Base-by-base conservation (phyloP, 106 monocot genomes). In the Agapanthus africanus region DNA sequence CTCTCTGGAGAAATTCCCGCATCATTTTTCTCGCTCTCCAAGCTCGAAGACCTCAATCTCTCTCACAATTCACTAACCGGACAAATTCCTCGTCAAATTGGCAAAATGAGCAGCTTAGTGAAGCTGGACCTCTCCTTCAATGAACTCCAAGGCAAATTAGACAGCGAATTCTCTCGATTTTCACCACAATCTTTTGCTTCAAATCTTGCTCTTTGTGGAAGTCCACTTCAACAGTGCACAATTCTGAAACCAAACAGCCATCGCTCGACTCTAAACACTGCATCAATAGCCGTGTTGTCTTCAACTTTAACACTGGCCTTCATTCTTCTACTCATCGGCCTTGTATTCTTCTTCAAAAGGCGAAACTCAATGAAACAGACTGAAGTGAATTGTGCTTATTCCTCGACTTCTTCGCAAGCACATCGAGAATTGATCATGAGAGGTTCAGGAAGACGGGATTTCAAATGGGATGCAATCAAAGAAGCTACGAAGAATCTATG, bases 111-210 rank as follows among this genome's bases (percentile, higher is more conserved):
- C 9, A 93, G 92, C 78, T 72, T 92, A 37, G 84, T 85, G 37
- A 73, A 39, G 66, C 84, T 99, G 11, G 88, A 93, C 30, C 74
- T 97, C 63, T 99, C 92, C 10, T 66, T 83, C 70, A 99, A 99
- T 64, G 37, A 61, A 11, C 79, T 99, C 0, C 36, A 68, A 41
- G 97, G 97, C 1, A 67, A 73, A 49, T 30, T 99, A 28, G 80
- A 50, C 47, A 42, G 57, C 4, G 63, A 60, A 18, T 80, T 99
- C 69, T 70, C 84, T 37, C 82, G 69, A 27, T 99, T 85, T 76
- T 84, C 97, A 2, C 31, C 59, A 4, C 65, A 75, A 39, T 78
- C 89, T 16, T 99, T 99, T 66, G 59, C 54, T 26, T 74, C 54
- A 2, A 97, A 97, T 39, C 61, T 71, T 1, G 80, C 46, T 11